Conservation (phyloP, 2,329 filamentous ascomycete genomes). For the Fusarium sp. region DNA sequence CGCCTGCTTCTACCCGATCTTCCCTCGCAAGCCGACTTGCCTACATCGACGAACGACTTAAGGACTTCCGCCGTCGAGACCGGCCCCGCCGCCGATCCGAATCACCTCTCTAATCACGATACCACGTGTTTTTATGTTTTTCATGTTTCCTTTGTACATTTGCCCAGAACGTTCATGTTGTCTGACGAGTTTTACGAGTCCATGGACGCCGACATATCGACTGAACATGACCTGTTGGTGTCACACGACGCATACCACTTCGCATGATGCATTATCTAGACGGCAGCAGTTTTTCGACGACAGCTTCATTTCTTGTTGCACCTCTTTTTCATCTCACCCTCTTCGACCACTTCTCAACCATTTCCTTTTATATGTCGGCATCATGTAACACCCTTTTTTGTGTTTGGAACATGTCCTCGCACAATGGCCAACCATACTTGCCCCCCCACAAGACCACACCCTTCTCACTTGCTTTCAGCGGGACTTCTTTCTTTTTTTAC, state of each 20-base stretch:
- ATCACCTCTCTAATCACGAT: conserved; percentile 58
- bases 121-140: conserved; percentile 13
- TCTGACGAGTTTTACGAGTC: conserved; percentile 43
- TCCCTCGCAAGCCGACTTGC: conserved; percentile 65
- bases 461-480: conserved; percentile 20
- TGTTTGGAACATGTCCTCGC: conserved; percentile 4
- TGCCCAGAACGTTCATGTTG: conserved; percentile 33
- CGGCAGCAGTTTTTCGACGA: conserved; percentile 38
- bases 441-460: not conserved
- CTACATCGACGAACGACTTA: conserved; percentile 69
- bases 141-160: conserved; percentile 36
- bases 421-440: not conserved
- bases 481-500: conserved; percentile 7
- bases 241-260: conserved; percentile 30
- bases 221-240: conserved; percentile 28
- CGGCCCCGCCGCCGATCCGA: conserved; percentile 59
- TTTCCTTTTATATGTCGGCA: conserved; percentile 30
- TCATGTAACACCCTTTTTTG: not conserved
- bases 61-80: conserved; percentile 63
- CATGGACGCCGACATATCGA: conserved; percentile 34
- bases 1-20: conserved; percentile 52
- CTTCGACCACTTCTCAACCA: conserved; percentile 15
- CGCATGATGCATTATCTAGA: conserved; percentile 44
- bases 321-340: conserved; percentile 2
- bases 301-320: conserved; percentile 20